These are phyloP conservation scores for Pulveroboletus sp. DNA, from an alignment of 768 basidiomycete genomes.

Conservation along the genomic window DNA sequence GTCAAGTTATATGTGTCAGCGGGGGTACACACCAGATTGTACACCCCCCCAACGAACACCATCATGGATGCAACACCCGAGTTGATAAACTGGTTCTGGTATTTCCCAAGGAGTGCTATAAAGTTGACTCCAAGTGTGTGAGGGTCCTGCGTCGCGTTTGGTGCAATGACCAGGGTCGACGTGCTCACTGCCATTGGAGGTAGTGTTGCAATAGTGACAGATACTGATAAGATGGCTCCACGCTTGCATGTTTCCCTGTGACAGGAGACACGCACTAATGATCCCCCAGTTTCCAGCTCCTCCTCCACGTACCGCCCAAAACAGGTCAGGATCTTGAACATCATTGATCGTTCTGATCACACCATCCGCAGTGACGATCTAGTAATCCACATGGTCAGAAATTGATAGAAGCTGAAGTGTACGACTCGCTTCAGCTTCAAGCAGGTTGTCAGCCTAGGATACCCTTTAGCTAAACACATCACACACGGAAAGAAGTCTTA, in stretches of 20 bases:
- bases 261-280: constrained; percentile 24
- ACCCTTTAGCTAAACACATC: background rate
- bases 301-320: constrained; percentile 53
- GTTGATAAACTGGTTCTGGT: constrained; percentile 12
- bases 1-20: too few relatives aligned
- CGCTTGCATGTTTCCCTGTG: background rate
- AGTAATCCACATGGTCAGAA: background rate
- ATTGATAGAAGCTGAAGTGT: background rate
- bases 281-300: constrained; percentile 51
- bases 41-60: background rate
- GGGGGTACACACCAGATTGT: constrained; percentile 4
- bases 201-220: constrained; percentile 14
- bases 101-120: constrained; percentile 17
- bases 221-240: background rate
- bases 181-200: constrained; percentile 6
- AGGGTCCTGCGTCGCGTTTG: constrained; percentile 13
- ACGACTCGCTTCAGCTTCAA: constrained; percentile 35
- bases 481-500: background rate
- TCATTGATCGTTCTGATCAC: constrained; percentile 37
- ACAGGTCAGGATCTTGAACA: constrained; percentile 42
- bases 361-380: constrained; percentile 42
- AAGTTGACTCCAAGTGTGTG: constrained; percentile 10
- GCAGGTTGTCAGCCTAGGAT: constrained; percentile 41
- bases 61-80: constrained; percentile 6
- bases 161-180: constrained; percentile 6